Base-by-base conservation (phyloP, 2,329 filamentous ascomycete genomes). In the Allantophomopsis cytisporea region DNA sequence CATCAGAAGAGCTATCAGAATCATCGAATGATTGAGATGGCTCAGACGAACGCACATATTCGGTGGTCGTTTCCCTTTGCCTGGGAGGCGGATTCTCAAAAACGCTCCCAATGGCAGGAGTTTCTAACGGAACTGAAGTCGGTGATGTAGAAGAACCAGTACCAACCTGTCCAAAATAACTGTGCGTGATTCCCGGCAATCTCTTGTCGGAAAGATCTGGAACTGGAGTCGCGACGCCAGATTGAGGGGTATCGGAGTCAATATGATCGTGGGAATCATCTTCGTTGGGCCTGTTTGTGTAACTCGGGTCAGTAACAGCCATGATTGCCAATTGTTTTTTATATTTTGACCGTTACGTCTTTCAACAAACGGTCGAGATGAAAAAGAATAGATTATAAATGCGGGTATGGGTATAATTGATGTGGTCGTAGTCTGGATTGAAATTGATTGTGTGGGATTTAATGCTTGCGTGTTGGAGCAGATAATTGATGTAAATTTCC, bases 111-210 rank as follows among this genome's bases (percentile, higher is more conserved):
- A 45, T 23, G 34, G 45, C 43, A 45, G 48, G 45, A 41, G 51
- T 54, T 39, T 56, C 51, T 48, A 53, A 46, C 17, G 48, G 51
- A 45, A 43, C 47, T 48, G 46, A 49, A 50, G 47, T 44, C 37
- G 49, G 35, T 20, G 16, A 43, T 54, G 47, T 48, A 71, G 73
- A 72, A 78, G 79, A 76, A 69, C 74, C 76, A 71, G 75, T 74
- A 95, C 91, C 80, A 94, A 98, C 91, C 89, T 98, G 91, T 69
- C 82, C 83, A 74, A 96, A 94, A 72, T 91, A 95, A 71, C 82
- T 93, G 62, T 79, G 76, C 73, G 91, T 82, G 68, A 96, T 94
- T 60, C 87, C 85, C 51, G 91, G 91, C 58, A 94, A 71, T 64
- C 91, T 83, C 67, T 94, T 95, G 68, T 98, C 91, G 56, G 83